A percentile compares a stretch with the other conserved stretches of the same genome.
These are phyloP conservation scores for Naganishia sp. DNA, from an alignment of 1,284 basidiomycete species.

Conservation along the genomic window DNA sequence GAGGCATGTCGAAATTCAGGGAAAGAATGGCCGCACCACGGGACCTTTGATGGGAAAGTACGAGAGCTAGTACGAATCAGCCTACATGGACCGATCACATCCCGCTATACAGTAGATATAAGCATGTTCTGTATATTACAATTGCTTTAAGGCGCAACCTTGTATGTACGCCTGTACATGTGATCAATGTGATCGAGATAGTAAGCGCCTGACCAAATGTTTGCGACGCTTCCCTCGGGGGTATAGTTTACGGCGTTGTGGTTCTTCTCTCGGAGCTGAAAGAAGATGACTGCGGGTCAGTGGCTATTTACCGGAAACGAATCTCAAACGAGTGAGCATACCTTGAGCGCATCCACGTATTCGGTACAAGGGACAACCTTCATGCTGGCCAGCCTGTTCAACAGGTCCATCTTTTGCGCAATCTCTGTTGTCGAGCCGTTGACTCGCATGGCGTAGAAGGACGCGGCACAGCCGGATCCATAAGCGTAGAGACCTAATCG, in stretches of 20 bases:
- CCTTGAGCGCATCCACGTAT: constrained; percentile 74
- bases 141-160: constrained; percentile 29
- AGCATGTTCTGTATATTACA: constrained; percentile 12
- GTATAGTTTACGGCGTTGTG: constrained; percentile 87
- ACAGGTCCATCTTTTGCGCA: constrained; percentile 73
- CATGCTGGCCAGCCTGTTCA: constrained; percentile 77
- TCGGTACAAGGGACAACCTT: constrained; percentile 88
- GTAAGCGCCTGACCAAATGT: constrained; percentile 92
- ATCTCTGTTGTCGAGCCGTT: constrained; percentile 83
- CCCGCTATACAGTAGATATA: constrained; percentile 11
- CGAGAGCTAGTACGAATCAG: background rate
- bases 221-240: constrained; percentile 80
- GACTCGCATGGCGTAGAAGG: constrained; percentile 83
- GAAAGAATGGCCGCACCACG: too few relatives aligned
- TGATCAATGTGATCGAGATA: constrained; percentile 91
- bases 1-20: too few relatives aligned
- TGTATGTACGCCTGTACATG: constrained; percentile 90
- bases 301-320: background rate
- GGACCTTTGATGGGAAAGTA: background rate
- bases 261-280: constrained; percentile 88
- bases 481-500: constrained; percentile 90
- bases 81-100: background rate
- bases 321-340: constrained; percentile 45
- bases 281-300: background rate
- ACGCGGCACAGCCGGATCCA: constrained; percentile 86